These are phyloP conservation scores for Cercospora zeae-maydis DNA, from an alignment of 2,329 filamentous ascomycete species.

Conservation along the genomic window DNA sequence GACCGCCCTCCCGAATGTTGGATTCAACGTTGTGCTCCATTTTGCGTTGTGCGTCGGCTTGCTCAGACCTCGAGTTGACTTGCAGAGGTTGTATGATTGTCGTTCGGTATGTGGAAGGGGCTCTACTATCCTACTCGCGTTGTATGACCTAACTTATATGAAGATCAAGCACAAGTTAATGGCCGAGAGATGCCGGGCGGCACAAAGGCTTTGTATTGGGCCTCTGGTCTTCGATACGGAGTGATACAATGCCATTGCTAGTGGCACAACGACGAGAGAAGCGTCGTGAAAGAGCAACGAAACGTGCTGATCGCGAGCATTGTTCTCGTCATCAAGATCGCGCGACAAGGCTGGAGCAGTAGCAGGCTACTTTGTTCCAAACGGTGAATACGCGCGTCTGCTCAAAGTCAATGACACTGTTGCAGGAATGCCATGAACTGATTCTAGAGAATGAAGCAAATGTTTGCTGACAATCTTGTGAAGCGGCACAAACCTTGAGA, in stretches of 20 bases:
- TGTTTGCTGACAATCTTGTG: neutral
- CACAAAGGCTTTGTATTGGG: neutral
- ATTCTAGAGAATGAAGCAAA: neutral
- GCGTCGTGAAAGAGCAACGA: neutral
- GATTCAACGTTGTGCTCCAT: neutral
- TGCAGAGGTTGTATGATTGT: neutral
- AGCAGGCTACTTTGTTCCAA: neutral
- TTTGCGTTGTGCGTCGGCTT: neutral
- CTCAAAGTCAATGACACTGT: neutral
- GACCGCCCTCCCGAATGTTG: neutral
- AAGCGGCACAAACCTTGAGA: neutral
- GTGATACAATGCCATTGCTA: neutral
- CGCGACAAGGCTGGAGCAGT: neutral
- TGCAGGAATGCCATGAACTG: neutral
- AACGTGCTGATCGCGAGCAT: neutral
- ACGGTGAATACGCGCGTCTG: neutral
- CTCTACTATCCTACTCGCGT: neutral
- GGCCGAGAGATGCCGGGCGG: neutral
- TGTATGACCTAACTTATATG: too few species aligned
- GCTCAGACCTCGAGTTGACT: neutral
- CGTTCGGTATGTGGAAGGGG: neutral
- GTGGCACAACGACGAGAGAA: neutral
- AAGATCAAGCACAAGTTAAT: neutral
- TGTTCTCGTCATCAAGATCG: neutral
- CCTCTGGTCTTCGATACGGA: neutral